Percentiles rank a stretch among this genome's conserved stretches.
phyloP scores from a whole-genome alignment of 305 asterid species.

The Withania somnifera region DNA sequence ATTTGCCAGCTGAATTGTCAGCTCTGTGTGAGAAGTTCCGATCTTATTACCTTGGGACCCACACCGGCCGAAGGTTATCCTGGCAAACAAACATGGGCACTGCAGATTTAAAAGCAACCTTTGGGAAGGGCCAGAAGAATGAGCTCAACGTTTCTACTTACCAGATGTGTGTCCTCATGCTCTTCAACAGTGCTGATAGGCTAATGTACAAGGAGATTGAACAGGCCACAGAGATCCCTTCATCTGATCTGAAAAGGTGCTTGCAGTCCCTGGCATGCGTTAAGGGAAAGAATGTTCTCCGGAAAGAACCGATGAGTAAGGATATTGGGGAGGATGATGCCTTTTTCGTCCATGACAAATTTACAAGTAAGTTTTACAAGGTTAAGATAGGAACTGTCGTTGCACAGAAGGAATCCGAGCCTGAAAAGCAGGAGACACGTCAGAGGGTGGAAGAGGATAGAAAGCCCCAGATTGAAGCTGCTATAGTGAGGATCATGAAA shows the following conservation, averaged over 20 bases:
- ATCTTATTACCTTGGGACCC: conserved; percentile 68
- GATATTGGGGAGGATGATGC: conserved; percentile 61
- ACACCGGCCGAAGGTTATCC: conserved; percentile 69
- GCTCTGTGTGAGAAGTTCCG: conserved; percentile 65
- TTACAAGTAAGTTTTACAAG: conserved; percentile 66
- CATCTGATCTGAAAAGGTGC: conserved; percentile 61
- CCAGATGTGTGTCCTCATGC: conserved; percentile 76
- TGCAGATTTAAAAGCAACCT: conserved; percentile 65
- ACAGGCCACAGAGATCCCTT: conserved; percentile 66
- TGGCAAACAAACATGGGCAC: conserved; percentile 90
- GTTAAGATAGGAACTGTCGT: conserved; percentile 81
- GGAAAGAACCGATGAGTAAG: conserved; percentile 78
- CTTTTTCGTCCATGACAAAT: conserved; percentile 54
- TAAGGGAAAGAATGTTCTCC: conserved; percentile 59
- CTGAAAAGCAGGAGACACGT: conserved; percentile 71
- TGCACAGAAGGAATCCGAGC: conserved; percentile 81
- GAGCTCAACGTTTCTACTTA: conserved; percentile 74
- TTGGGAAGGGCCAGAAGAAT: conserved; percentile 67
- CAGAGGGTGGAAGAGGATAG: conserved; percentile 85
- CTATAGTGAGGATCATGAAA: conserved; percentile 71
- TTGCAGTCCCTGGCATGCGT: conserved; percentile 75
- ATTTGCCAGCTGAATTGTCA: conserved; percentile 60
- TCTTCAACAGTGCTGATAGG: conserved; percentile 55
- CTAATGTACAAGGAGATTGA: conserved; percentile 61
- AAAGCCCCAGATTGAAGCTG: conserved; percentile 81